Percentiles rank a stretch among this genome's conserved stretches.
Evolutionary conservation across 306 rosid genomes (phyloP).

Genomic region (Oxytropis ochrocephala): DNA sequence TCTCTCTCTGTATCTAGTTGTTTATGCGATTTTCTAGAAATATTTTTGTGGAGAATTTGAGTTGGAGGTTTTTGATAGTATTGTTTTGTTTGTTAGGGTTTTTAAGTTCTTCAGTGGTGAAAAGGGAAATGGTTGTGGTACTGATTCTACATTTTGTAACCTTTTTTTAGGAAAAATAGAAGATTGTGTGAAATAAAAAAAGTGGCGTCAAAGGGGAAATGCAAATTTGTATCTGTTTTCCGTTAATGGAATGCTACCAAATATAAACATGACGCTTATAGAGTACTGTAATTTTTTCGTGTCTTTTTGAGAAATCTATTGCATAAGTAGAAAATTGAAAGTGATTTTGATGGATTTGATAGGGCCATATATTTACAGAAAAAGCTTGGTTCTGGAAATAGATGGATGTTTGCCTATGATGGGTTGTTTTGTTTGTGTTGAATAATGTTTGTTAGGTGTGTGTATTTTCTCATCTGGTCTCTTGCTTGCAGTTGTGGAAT

Average conservation of each 20-base stretch:
- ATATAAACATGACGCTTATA: background rate
- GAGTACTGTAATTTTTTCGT: background rate
- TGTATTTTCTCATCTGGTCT: conserved; percentile 1
- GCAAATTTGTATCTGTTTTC: background rate
- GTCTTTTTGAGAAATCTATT: background rate
- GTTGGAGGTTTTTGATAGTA: background rate
- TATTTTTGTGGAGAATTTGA: background rate
- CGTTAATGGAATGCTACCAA: background rate
- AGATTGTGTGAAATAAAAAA: background rate
- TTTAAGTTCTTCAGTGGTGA: background rate
- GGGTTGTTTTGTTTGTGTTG: background rate
- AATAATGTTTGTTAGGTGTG: background rate
- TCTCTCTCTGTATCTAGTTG: background rate
- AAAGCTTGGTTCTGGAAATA: background rate
- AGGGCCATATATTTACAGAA: background rate
- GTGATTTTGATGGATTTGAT: background rate
- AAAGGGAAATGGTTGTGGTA: background rate
- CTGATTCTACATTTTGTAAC: background rate
- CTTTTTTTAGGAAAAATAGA: background rate
- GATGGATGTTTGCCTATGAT: background rate
- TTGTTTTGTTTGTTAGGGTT: background rate
- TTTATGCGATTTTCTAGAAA: background rate
- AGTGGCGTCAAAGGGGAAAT: background rate
- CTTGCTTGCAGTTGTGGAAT: conserved; percentile 47
- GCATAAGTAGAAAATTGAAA: background rate